Conservation (phyloP, 164 flowering plant genomes). For the Stephania japonica region DNA sequence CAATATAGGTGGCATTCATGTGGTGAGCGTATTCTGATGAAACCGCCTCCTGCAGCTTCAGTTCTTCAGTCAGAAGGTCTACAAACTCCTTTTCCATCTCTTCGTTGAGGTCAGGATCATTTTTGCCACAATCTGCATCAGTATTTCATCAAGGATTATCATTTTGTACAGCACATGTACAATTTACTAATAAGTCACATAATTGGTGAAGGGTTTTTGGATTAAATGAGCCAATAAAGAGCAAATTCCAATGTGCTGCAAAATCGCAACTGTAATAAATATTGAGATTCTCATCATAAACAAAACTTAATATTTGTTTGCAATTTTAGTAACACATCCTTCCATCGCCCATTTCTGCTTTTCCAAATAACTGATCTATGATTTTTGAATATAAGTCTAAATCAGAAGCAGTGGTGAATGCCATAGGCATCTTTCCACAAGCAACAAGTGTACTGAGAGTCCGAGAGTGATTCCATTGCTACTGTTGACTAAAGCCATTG, state of each 20-base stretch:
- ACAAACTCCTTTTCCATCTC: slow-evolving; percentile 90
- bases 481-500: background rate
- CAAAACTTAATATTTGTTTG: background rate
- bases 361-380: background rate
- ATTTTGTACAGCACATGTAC: background rate
- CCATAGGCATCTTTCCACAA: background rate
- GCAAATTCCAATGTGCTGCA: background rate
- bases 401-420: background rate
- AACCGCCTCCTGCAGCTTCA: slow-evolving; percentile 69
- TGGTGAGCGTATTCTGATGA: slow-evolving; percentile 52
- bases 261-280: background rate
- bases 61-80: slow-evolving; percentile 77
- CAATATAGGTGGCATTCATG: slow-evolving; percentile 61
- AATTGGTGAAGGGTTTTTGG: background rate
- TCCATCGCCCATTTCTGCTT: background rate
- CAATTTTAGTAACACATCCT: background rate
- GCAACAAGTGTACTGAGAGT: background rate
- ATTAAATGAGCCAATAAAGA: background rate
- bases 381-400: background rate
- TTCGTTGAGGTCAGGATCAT: slow-evolving; percentile 75
- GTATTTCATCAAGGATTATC: background rate
- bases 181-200: background rate
- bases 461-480: background rate
- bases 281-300: no score
- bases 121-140: slow-evolving; percentile 64